These are phyloP conservation scores for Pseudomonodictys pantanalensis DNA, from an alignment of 495 filamentous ascomycete species.

Conservation along the genomic window DNA sequence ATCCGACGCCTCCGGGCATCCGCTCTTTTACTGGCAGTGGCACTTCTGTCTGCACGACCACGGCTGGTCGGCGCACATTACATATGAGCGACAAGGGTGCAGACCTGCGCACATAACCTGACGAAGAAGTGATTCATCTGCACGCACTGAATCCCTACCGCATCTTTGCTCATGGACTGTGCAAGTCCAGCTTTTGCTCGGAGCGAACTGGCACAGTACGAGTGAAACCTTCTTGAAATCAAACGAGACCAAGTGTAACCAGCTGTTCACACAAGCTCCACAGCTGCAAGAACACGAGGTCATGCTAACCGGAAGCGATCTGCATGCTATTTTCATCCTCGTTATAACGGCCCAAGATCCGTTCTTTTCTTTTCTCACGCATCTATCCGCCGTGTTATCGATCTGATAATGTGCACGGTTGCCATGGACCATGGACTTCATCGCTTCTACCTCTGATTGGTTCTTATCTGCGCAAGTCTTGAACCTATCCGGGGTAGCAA, in stretches of 20 bases:
- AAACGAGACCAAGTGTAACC: too few species aligned
- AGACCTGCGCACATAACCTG: slow-evolving; percentile 1
- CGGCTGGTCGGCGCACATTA: slow-evolving; percentile 6
- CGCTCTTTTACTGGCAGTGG: neutral
- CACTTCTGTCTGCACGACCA: slow-evolving; percentile 3
- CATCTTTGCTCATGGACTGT: too few species aligned
- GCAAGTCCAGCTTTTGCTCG: too few species aligned
- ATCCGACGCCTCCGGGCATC: slow-evolving; percentile 12
- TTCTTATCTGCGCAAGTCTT: neutral
- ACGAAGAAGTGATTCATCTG: too few species aligned
- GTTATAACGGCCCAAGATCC: neutral
- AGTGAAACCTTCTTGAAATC: too few species aligned
- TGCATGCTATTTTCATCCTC: too few species aligned
- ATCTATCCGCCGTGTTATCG: neutral
- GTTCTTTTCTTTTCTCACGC: neutral
- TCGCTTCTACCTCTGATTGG: neutral
- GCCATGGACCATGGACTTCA: neutral
- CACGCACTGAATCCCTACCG: too few species aligned
- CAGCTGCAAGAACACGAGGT: too few species aligned
- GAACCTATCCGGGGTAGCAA: neutral
- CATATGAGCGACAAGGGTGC: slow-evolving; percentile 8
- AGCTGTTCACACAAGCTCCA: too few species aligned
- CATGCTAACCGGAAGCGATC: too few species aligned
- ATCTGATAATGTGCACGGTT: neutral
- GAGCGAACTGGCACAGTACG: too few species aligned